These are phyloP conservation scores for Cylindrodendrum hubeiense DNA, from an alignment of 2,329 filamentous ascomycete genomes.

Conservation along the genomic window DNA sequence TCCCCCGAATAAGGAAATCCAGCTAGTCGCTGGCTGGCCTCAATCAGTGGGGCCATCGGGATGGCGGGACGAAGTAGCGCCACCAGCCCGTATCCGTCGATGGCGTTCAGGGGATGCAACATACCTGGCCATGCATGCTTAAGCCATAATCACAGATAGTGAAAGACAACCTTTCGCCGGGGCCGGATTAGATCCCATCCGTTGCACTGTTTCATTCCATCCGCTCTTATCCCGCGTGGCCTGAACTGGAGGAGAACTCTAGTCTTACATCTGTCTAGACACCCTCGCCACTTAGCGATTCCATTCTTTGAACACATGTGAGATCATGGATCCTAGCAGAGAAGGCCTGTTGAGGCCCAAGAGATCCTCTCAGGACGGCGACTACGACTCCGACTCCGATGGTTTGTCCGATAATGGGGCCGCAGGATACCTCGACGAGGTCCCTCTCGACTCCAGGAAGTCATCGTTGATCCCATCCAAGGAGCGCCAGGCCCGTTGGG, in stretches of 20 bases:
- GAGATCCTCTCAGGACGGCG: constrained; percentile 37
- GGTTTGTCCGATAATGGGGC: constrained; percentile 48
- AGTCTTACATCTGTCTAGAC: not conserved
- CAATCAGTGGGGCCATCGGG: not conserved
- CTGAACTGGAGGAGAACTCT: not conserved
- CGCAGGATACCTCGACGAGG: constrained; percentile 45
- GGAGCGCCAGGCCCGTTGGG: constrained; percentile 1
- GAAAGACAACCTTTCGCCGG: not conserved
- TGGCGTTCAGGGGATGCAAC: not conserved
- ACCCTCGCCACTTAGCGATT: constrained; percentile 3
- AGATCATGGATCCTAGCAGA: constrained; percentile 47
- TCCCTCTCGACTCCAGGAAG: constrained; percentile 19
- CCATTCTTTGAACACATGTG: constrained; percentile 11
- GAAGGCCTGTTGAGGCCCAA: constrained; percentile 46
- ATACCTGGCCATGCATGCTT: not conserved
- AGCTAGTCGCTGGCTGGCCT: too few relatives aligned
- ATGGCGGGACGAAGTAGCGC: constrained; percentile 6
- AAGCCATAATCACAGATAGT: not conserved
- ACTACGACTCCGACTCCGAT: constrained; percentile 41
- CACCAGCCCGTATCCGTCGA: constrained; percentile 14
- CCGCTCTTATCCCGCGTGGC: not conserved
- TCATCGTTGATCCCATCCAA: not conserved
- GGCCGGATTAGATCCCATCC: constrained; percentile 1
- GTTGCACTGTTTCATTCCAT: not conserved
- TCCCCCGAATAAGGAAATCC: constrained; percentile 1